phyloP scores from a whole-genome alignment of 371 early-diverging fungal genomes.

The Rozella allomycis region DNA sequence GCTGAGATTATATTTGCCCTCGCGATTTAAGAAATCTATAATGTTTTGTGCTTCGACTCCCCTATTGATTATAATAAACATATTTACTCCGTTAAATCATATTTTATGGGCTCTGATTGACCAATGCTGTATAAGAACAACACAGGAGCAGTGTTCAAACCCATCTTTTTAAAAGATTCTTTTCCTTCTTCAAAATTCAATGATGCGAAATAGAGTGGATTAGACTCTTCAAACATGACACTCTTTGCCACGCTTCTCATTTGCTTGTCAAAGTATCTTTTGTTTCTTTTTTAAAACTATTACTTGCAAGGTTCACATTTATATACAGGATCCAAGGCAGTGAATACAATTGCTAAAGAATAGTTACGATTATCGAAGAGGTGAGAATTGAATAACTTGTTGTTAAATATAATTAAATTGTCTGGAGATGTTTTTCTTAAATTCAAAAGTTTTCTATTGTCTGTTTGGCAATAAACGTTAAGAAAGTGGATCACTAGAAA shows the following conservation, averaged over 20 bases:
- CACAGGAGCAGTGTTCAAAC: slow-evolving; percentile 39
- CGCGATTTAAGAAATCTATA: slow-evolving; percentile 27
- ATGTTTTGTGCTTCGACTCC: slow-evolving; percentile 44
- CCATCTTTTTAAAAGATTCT: slow-evolving; percentile 46
- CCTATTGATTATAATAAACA: slow-evolving; percentile 9
- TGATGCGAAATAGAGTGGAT: slow-evolving; percentile 36
- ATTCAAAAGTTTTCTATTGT: too few species aligned
- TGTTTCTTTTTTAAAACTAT: slow-evolving; percentile 1
- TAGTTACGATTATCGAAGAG: too few species aligned
- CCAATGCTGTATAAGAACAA: too few species aligned
- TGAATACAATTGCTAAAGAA: slow-evolving; percentile 45
- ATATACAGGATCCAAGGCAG: slow-evolving; percentile 41
- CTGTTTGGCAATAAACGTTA: too few species aligned
- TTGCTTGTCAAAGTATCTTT: slow-evolving; percentile 53
- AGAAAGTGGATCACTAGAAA: too few species aligned
- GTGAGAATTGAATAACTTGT: too few species aligned
- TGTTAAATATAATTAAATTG: too few species aligned
- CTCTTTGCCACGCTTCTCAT: slow-evolving; percentile 22
- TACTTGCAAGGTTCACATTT: slow-evolving; percentile 55
- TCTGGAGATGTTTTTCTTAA: too few species aligned
- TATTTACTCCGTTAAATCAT: background rate
- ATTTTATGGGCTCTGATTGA: too few species aligned
- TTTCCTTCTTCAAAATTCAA: slow-evolving; percentile 49
- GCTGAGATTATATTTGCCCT: slow-evolving; percentile 10
- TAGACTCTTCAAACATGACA: slow-evolving; percentile 3